Conservation (phyloP, 2,329 filamentous ascomycete genomes). For the Trichophaea hybrida region DNA sequence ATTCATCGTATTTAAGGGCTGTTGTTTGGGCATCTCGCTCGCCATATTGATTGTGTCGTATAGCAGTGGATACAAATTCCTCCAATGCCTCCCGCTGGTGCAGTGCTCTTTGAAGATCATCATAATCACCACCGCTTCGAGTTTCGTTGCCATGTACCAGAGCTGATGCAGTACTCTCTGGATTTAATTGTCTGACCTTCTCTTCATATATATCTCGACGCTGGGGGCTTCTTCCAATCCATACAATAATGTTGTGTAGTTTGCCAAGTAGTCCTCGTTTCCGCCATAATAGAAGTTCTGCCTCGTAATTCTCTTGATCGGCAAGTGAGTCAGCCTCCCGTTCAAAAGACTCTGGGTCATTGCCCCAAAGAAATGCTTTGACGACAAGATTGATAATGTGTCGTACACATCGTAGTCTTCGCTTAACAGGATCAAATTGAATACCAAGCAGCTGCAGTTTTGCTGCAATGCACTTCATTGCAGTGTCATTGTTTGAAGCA, state of each 20-base stretch:
- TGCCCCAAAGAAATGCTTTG: conserved; percentile 9
- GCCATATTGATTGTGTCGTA: neutral
- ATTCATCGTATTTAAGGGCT: neutral
- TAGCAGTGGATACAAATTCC: conserved; percentile 11
- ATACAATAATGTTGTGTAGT: conserved; percentile 2
- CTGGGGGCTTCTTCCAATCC: neutral
- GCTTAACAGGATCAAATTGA: conserved; percentile 5
- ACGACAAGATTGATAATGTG: conserved; percentile 11
- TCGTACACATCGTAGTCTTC: conserved; percentile 8
- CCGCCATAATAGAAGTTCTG: neutral
- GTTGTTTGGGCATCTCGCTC: neutral
- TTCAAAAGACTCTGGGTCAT: neutral
- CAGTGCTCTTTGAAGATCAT: neutral
- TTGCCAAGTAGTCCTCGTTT: neutral
- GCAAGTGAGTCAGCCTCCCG: neutral
- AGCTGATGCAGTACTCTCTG: neutral
- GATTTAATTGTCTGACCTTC: neutral
- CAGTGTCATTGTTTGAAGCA: conserved; percentile 6
- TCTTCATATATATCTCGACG: neutral
- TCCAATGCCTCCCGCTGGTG: neutral
- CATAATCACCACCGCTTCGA: conserved; percentile 1
- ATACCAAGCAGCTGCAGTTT: neutral
- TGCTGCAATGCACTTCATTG: neutral
- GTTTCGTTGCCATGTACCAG: neutral
- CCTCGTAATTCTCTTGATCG: neutral